Base-by-base conservation (phyloP, 2,329 filamentous ascomycete genomes). In the Curvularia verruculosa region DNA sequence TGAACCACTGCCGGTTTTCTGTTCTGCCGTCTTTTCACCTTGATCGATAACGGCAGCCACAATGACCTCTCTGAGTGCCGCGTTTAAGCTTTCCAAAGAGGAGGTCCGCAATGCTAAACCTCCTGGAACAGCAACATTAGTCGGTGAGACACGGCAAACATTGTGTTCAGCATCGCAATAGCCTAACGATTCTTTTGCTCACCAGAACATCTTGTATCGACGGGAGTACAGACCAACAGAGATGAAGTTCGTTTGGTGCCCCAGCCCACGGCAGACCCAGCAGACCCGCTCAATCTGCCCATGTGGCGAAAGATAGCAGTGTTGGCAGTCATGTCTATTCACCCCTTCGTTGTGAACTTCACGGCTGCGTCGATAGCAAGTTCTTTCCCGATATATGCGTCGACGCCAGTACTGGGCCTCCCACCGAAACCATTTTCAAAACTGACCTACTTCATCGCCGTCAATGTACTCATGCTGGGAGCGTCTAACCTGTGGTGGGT, bases 401-500 rank as follows among this genome's bases (percentile, higher is more conserved):
- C 66, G 18, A 68, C 76, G 5, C 64, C 70, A 13, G 59, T 72
- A 9, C 66, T 75, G 26, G 73, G 69, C 1, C 48, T 71, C 1
- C 71, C 70, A 7, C 72, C 71, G 1, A 71, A 64, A 47, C 48
- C 63, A 1, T 75, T 77, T 52, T 65, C 66, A 2, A 55, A 65
- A 26, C 62, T 80, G 21, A 72, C 71, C 3, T 71, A 78, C 37
- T 63, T 79, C 13, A 64, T 76, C 18, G 73, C 78, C 2, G 75
- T 71, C 31, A 79, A 78, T 43, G 67, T 75, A 10, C 65, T 80
- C 6, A 70, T 79, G 60, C 52, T 77, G 7, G 78, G 78, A 2
- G 67, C 63, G 5, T 72, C 74, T 0, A 79, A 80, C 52, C 56
- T 79, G 52, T 72, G 71, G 60, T 79, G 76, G 77, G 75, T 79